Evolutionary conservation across 192 early-diverging fungal species (phyloP), one percentile per base, ranked within the genome.

Genomic region (Piromyces sp.): DNA sequence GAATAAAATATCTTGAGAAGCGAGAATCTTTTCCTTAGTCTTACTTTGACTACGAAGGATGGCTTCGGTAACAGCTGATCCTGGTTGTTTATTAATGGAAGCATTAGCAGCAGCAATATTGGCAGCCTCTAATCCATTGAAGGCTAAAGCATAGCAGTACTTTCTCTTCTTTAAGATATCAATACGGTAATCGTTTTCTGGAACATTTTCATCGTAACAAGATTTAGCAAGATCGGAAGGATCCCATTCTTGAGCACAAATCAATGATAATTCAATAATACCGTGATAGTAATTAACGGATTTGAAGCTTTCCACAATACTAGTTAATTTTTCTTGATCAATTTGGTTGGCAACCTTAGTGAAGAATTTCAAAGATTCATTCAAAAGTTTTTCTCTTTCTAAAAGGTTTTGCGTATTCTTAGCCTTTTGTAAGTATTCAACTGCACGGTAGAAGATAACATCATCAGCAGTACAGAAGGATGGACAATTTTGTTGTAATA

Each of bases 381-480:
- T 42, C 29, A 87, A 83, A 37, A 87, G 84, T 31, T 81, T 84
- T 15, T 82, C 37, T 13, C 83, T 83, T 80, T 90, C 88, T 13
- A 86, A 80, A 15, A 85, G 87, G 78, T 92, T 90, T 7, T 84
- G 83, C 19, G 84, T 85, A 5, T 89, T 87, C 29, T 84, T 84
- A 1, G 92, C 87, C 38, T 86, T 85, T 80, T 89, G 87, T 30
- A 92, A 82, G 30, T 85, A 80, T 85, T 92, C 92, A 6, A 90
- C 84, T 5, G 90, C 92, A 86, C 90, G 87, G 86, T 91, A 93
- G 78, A 94, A 85, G 1, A 90, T 84, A 30, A 93, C 90, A 82
- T 95, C 93, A 16, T 87, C 86, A 2, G 87, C 82, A 22, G 86
- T 88, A 83, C 92, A 94, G 82, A 95, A 89, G 0, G 88, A 86